Evolutionary conservation across 768 basidiomycete genomes (phyloP).

Genomic region (Exidia glandulosa): DNA sequence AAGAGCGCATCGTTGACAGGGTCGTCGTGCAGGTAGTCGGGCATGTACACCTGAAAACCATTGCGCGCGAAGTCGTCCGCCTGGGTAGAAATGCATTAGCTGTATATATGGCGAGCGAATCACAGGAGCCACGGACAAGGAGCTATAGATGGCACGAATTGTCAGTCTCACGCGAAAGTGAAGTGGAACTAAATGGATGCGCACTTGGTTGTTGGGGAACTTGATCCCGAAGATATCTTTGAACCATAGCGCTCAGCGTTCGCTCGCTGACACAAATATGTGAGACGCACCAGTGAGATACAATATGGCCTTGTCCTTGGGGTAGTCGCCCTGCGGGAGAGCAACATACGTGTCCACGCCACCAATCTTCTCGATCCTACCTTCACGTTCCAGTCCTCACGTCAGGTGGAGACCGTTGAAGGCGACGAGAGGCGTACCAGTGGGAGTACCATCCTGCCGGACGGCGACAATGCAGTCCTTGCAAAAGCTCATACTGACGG

Average conservation of each 20-base stretch:
- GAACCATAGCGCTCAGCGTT: background rate
- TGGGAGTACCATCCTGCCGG: background rate
- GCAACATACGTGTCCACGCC: constrained; percentile 6
- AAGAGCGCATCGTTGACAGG: background rate
- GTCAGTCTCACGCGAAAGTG: background rate
- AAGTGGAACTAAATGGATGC: background rate
- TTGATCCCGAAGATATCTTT: constrained; percentile 5
- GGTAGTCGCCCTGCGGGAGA: constrained; percentile 2
- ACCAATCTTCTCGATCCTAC: constrained; percentile 5
- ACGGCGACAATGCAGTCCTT: background rate
- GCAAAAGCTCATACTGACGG: constrained; percentile 1
- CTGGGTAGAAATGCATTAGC: background rate
- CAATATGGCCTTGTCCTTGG: constrained; percentile 7
- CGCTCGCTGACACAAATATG: background rate
- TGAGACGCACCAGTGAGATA: constrained; percentile 4
- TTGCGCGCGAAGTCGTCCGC: constrained; percentile 7
- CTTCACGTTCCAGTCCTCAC: background rate
- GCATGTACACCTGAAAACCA: constrained; percentile 5
- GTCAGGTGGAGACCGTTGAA: background rate
- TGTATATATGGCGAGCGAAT: background rate
- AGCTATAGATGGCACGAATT: background rate
- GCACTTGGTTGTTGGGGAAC: constrained; percentile 1
- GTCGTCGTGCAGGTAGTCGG: constrained; percentile 4
- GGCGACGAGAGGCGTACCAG: background rate
- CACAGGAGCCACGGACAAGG: too few relatives aligned